Evolutionary conservation across 306 rosid genomes (phyloP).

Genomic region (Hippophae rhamnoides): DNA sequence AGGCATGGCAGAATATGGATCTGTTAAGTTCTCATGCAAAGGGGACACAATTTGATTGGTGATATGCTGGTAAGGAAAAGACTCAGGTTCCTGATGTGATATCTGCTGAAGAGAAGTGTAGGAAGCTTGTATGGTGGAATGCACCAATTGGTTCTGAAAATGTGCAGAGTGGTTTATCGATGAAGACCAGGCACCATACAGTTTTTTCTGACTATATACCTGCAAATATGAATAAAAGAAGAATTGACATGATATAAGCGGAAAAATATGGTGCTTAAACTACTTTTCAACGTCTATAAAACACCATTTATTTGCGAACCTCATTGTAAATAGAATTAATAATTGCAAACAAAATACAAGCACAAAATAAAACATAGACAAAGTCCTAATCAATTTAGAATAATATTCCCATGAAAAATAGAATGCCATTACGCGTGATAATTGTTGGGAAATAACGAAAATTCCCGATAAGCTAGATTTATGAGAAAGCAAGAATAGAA

Average conservation of each 20-base stretch:
- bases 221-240: constrained; percentile 24
- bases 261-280: background rate
- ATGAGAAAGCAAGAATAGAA: too few relatives aligned
- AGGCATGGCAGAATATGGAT: constrained; percentile 50
- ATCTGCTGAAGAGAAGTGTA: constrained; percentile 44
- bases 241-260: constrained; percentile 6
- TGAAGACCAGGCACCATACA: constrained; percentile 50
- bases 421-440: too few relatives aligned
- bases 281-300: background rate
- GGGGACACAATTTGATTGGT: constrained; percentile 39
- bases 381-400: too few relatives aligned
- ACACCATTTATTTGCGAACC: too few relatives aligned
- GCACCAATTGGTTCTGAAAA: constrained; percentile 40
- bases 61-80: constrained; percentile 41
- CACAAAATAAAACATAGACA: too few relatives aligned
- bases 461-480: too few relatives aligned
- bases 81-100: constrained; percentile 44
- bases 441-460: too few relatives aligned
- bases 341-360: too few relatives aligned
- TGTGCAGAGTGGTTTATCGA: constrained; percentile 36
- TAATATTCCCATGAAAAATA: too few relatives aligned
- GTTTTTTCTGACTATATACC: constrained; percentile 41
- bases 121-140: constrained; percentile 39
- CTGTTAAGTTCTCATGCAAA: constrained; percentile 36
- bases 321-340: too few relatives aligned